Evolutionary conservation across 2,329 filamentous ascomycete species (phyloP), one percentile per base, ranked within the genome.

Genomic region (Paecilomyces formosus): DNA sequence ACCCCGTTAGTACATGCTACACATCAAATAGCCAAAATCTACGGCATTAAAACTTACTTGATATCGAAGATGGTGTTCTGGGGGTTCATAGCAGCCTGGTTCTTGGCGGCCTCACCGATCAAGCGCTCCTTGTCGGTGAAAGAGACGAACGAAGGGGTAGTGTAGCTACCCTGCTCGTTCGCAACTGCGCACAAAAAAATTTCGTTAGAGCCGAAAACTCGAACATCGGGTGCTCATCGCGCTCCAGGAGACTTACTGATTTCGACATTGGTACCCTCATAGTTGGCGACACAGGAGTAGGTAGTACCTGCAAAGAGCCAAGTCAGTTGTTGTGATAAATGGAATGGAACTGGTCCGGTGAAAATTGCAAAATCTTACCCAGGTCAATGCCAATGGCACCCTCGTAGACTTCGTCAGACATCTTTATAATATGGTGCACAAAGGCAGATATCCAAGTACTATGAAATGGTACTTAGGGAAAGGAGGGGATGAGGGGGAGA

Each of bases 331-430:
- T 59, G 35, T 53, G 21, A 45, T 45, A 45, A 45, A 1, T 26
- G 24, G 24, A 26, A 26, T 18, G 39, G 8, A n/a, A 45, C 8
- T 18, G 52, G 28, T 35, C 54, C 62, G 59, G 30, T 55, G 30
- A 31, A 31, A 12, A 31, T 31, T 31, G 30, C 30, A 31, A 26
- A 56, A 67, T 82, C 88, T 74, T 83, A 96, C 93, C 94, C 83
- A 99, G 86, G 88, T 99, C 94, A 84, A 99, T 99, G 87, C 94
- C 94, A 83, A 97, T 91, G 87, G 94, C 94, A 89, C 94, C 94
- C 79, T 99, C 94, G 81, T 97, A 99, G 74, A 95, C 88, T 88
- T 97, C 93, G 80, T 96, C 92, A 79, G 90, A 88, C 93, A 97
- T 97, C 77, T 62, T 69, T 57, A 55, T 13, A 57, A 49, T 52